Evolutionary conservation across 495 filamentous ascomycete species (phyloP), one percentile per base, ranked within the genome.

Genomic region (Penicillium ucsense): DNA sequence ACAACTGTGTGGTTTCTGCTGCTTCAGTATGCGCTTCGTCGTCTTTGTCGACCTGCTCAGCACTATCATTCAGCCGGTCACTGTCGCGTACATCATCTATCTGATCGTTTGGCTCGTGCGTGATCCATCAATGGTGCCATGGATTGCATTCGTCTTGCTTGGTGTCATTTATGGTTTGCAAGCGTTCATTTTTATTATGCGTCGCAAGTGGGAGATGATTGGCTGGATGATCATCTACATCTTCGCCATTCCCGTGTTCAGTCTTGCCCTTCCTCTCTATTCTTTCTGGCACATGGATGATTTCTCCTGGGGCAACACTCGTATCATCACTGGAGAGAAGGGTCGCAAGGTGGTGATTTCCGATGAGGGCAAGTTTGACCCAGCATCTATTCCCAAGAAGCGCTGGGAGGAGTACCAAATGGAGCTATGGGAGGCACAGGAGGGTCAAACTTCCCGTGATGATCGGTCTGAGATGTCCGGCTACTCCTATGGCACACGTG

Each of bases 211-310:
- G 92, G 89, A 99, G 62, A 95, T 95, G 88, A 84, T 99, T 51
- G 92, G 90, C 10, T 99, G 92, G 92, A 95, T 99, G 89, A 67
- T 99, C 51, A 80, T 99, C 44, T 99, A 99, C 67, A 74, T 99
- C 40, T 55, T 92, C 28, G 94, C 92, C 44, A 83, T 94, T 46
- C 92, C 92, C 8, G 80, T 99, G 52, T 97, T 94, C 77, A 81
- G 87, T 31, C 85, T 94, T 51, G 89, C 80, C 43, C 75, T 99
- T 6, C 92, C 92, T 1, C 76, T 99, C 5, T 99, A 97, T 67
- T 77, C 90, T 38, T 99, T 99, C 80, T 99, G 92, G 92, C 77
- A 97, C 67, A 96, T 96, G 92, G 92, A 99, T 64, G 92, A 99
- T 73, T 99, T 99, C 79, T 84, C 82, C 5, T 98, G 92, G 92